Conservation (phyloP, 2,329 filamentous ascomycete species). For the Teratosphaeriaceae sp. region DNA sequence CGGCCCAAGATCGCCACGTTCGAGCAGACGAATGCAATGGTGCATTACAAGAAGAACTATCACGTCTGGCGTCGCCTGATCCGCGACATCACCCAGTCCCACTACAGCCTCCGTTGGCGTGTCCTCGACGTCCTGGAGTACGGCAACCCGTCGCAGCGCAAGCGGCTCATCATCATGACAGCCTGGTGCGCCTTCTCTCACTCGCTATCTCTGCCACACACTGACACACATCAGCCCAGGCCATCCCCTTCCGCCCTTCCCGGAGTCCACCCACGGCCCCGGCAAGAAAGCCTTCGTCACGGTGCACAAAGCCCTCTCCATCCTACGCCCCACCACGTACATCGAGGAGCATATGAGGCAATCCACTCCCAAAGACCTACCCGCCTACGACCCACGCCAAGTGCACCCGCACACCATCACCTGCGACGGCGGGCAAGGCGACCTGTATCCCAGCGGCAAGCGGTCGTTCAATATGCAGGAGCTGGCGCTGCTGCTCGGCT, state of each 20-base stretch:
- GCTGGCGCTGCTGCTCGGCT: constrained; percentile 62
- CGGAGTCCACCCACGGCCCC: constrained; percentile 32
- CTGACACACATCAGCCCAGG: constrained; percentile 51
- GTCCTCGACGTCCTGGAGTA: constrained; percentile 47
- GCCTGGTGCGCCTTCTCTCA: constrained; percentile 38
- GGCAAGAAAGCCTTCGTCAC: constrained; percentile 30
- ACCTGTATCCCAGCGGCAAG: constrained; percentile 59
- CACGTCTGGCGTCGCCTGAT: constrained; percentile 56
- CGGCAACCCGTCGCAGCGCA: constrained; percentile 44
- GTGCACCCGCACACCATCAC: constrained; percentile 44
- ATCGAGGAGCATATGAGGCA: not conserved
- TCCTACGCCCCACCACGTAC: not conserved
- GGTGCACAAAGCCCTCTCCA: constrained; percentile 28
- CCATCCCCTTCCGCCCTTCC: constrained; percentile 61
- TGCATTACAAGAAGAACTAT: constrained; percentile 38
- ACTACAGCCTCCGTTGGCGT: constrained; percentile 66
- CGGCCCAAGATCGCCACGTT: constrained; percentile 64
- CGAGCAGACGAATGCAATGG: constrained; percentile 70
- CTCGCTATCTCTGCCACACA: not conserved
- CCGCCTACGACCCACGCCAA: not conserved
- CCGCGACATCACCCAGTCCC: constrained; percentile 54
- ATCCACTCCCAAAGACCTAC: not conserved
- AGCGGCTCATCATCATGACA: constrained; percentile 47
- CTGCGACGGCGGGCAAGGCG: constrained; percentile 50
- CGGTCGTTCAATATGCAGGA: constrained; percentile 62